These are phyloP conservation scores for Metrosideros polymorpha DNA, from an alignment of 441 rosid species.

Conservation along the genomic window DNA sequence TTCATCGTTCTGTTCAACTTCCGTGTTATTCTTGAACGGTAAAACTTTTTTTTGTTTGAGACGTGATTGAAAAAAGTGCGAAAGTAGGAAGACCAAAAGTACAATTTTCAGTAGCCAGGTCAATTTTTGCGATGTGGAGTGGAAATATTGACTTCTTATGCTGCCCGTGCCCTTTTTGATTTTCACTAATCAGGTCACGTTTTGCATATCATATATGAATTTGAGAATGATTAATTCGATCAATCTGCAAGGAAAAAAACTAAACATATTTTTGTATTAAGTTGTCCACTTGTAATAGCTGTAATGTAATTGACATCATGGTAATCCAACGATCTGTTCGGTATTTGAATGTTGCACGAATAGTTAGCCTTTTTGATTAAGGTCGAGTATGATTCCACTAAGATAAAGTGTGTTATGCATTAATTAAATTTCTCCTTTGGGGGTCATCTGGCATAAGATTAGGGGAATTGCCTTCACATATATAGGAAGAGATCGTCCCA, in stretches of 20 bases:
- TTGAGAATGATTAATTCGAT: background rate
- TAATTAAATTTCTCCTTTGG: background rate
- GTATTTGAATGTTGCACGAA: background rate
- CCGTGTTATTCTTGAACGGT: background rate
- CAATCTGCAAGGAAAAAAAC: too few species aligned
- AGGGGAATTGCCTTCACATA: background rate
- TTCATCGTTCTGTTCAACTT: background rate
- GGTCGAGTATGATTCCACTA: background rate
- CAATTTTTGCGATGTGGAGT: background rate
- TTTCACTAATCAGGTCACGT: background rate
- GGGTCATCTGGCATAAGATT: background rate
- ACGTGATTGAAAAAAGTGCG: background rate
- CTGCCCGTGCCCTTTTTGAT: background rate
- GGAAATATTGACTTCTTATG: background rate
- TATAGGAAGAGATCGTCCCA: background rate
- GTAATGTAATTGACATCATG: background rate
- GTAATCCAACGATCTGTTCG: background rate
- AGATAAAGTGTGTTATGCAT: background rate
- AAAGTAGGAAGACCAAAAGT: background rate
- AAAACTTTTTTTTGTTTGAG: background rate
- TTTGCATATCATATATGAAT: background rate
- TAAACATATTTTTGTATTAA: background rate
- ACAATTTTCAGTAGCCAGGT: background rate
- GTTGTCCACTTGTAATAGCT: background rate
- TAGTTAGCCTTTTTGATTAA: background rate